A percentile compares a stretch with the other conserved stretches of the same genome.
Evolutionary conservation across 805 yeast species (phyloP).

Genomic region (Myxozyma mucilagina): DNA sequence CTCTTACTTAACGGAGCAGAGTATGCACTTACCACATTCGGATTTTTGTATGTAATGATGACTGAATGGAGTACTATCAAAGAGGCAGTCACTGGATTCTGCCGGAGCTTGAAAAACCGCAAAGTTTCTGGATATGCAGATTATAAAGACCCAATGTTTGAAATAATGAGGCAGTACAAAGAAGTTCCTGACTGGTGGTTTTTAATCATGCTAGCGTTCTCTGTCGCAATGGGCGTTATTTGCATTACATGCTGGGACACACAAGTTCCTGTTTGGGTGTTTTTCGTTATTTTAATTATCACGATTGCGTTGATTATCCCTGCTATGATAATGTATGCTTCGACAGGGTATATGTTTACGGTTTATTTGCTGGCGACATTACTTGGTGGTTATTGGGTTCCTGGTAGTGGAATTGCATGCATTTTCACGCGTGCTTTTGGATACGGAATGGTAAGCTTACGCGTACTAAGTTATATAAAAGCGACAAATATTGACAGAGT

Average conservation of each 20-base stretch:
- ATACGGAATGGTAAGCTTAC: conserved; percentile 46
- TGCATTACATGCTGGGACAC: conserved; percentile 45
- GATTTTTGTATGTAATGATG: conserved; percentile 49
- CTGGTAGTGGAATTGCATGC: conserved; percentile 61
- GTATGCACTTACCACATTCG: conserved; percentile 54
- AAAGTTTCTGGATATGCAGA: neutral
- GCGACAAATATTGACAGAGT: too few relatives aligned
- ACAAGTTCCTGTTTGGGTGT: conserved; percentile 63
- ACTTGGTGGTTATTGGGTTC: conserved; percentile 63
- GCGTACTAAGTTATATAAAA: too few relatives aligned
- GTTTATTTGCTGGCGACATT: conserved; percentile 63
- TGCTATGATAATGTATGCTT: conserved; percentile 59
- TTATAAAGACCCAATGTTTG: conserved; percentile 42
- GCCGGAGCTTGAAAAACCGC: conserved; percentile 1
- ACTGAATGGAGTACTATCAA: conserved; percentile 41
- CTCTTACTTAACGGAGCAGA: conserved; percentile 54
- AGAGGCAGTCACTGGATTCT: conserved; percentile 19
- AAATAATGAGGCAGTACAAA: conserved; percentile 55
- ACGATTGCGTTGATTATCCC: conserved; percentile 60
- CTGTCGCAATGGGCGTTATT: conserved; percentile 39
- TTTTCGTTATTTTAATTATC: conserved; percentile 56
- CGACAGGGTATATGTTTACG: conserved; percentile 60
- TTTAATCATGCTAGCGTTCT: conserved; percentile 47
- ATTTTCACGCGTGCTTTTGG: conserved; percentile 64
- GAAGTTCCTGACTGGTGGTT: conserved; percentile 82